Evolutionary conservation across 768 basidiomycete genomes (phyloP), one percentile per base, ranked within the genome.

Genomic region (Mycena galericulata): DNA sequence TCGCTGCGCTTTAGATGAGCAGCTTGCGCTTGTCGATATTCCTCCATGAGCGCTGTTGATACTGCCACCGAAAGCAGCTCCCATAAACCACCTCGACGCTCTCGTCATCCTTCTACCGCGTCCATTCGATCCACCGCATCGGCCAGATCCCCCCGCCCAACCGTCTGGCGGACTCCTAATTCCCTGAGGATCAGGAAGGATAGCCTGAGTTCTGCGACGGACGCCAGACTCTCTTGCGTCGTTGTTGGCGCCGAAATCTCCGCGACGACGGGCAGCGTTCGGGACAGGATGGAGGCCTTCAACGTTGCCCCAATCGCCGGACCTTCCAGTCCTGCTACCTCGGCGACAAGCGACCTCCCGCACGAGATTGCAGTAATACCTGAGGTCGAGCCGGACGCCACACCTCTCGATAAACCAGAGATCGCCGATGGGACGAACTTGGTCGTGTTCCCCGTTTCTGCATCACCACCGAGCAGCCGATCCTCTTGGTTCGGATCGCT

Each of bases 401-500:
- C 49, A 20, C 34, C 67, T 24, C 27, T 27, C 47, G 54, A 46
- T 50, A 51, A 5, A 7, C 30, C 36, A 30, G 56, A 51, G 12
- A 27, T 17, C 14, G 22, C 24, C 17, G 57, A 64, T 2, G 24
- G 20, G 15, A 38, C 58, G 46, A 65, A 61, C 47, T 51, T 60
- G 46, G 51, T 72, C 18, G 38, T 63, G 43, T 72, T 72, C 55
- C 70, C 67, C 17, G 67, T 62, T 14, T 68, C 70, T 30, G 63
- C 62, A 41, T 72, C 70, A 20, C 70, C 70, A 20, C 53, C 70
- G 14, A n/a, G 60, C 20, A 59, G 22, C 30, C 70, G 70, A 20
- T 30, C 62, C 3, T 70, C 75, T 2, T 84, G 82, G 83, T 80
- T 84, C 58, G 73, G 68, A 15, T 68, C 77, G 5, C 75, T 83